These are phyloP conservation scores for Teunomyces panamensis DNA, from an alignment of 805 yeast species.

Conservation along the genomic window DNA sequence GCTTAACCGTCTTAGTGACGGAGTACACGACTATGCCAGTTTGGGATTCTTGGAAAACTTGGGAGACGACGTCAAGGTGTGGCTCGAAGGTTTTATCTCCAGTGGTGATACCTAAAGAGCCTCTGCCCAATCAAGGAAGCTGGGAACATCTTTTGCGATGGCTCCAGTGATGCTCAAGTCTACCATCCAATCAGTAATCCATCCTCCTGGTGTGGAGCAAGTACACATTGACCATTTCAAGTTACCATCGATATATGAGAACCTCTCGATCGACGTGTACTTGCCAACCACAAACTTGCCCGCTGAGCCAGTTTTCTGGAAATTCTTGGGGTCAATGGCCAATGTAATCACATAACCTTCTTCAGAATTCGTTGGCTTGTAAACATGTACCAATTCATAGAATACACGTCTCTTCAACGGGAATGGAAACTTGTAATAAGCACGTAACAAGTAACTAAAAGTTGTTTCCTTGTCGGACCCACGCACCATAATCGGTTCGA, in stretches of 20 bases:
- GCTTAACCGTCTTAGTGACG: slow-evolving; percentile 16
- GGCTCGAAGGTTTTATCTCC: slow-evolving; percentile 32
- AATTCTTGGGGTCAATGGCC: slow-evolving; percentile 29
- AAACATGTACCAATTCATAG: slow-evolving; percentile 34
- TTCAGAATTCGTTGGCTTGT: slow-evolving; percentile 10
- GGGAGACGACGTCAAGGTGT: slow-evolving; percentile 40
- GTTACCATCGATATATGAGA: slow-evolving; percentile 18
- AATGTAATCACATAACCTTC: slow-evolving; percentile 30
- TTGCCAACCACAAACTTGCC: slow-evolving; percentile 24
- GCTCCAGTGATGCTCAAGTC: slow-evolving; percentile 28
- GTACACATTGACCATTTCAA: slow-evolving; percentile 41
- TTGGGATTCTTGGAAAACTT: slow-evolving; percentile 40
- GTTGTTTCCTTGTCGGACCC: slow-evolving; percentile 13
- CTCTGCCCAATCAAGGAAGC: slow-evolving; percentile 30
- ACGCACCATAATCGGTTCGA: slow-evolving; percentile 14
- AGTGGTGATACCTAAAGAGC: slow-evolving; percentile 13
- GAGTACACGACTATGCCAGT: slow-evolving; percentile 28
- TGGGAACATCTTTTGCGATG: slow-evolving; percentile 40
- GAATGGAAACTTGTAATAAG: slow-evolving; percentile 34
- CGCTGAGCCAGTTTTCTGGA: slow-evolving; percentile 10
- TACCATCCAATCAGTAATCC: slow-evolving; percentile 36
- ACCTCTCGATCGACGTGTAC: slow-evolving; percentile 36
- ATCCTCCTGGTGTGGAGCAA: slow-evolving; percentile 37
- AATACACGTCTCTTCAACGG: slow-evolving; percentile 36
- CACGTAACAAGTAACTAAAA: slow-evolving; percentile 28